Evolutionary conservation across 345 rosid genomes (phyloP), one percentile per base, ranked within the genome.

Genomic region (Physaria fendleri): DNA sequence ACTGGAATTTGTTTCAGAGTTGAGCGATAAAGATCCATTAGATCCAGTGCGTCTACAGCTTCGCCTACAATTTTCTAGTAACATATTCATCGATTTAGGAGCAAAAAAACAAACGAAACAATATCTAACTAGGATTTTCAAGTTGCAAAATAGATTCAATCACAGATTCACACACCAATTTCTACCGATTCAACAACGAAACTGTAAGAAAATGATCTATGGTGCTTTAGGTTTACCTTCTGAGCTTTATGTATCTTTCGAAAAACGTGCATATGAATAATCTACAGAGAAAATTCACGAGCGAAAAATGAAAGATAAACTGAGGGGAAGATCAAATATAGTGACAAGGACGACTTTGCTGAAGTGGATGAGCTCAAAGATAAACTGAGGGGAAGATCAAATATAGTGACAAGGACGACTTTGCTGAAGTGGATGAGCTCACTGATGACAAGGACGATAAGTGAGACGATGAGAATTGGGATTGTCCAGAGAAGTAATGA

Each of bases 401-500:
- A 63, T 50, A 35, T 17, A n/a, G 7, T 34, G 16, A 33, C n/a
- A n/a, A n/a, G n/a, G n/a, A n/a, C n/a, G n/a, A n/a, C n/a, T n/a
- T n/a, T n/a, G n/a, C 7, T 6, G 46, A 33, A 20, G 13, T 33
- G 66, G n/a, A 35, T 40, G 28, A 60, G 18, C n/a, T n/a, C n/a
- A 61, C 2, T 10, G 17, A n/a, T 34, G 16, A 33, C n/a, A n/a
- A n/a, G n/a, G n/a, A n/a, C n/a, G n/a, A n/a, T n/a, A 16, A 93
- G 94, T 0, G 99, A 71, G 24, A 75, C 54, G 24, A 93, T 64
- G 29, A 93, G 91, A 62, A 85, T 88, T 0, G 97, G 99, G 43
- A 93, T 81, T 23, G 97, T 93, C 55, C 77, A 62, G 33, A 93
- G 97, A 53, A 93, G 80, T 57, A 93, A 71, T 25, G 75, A 58